Evolutionary conservation across 208 protist genomes (phyloP), one percentile per base, ranked within the genome.

Genomic region (Leptomonas pyrrhocoris): DNA sequence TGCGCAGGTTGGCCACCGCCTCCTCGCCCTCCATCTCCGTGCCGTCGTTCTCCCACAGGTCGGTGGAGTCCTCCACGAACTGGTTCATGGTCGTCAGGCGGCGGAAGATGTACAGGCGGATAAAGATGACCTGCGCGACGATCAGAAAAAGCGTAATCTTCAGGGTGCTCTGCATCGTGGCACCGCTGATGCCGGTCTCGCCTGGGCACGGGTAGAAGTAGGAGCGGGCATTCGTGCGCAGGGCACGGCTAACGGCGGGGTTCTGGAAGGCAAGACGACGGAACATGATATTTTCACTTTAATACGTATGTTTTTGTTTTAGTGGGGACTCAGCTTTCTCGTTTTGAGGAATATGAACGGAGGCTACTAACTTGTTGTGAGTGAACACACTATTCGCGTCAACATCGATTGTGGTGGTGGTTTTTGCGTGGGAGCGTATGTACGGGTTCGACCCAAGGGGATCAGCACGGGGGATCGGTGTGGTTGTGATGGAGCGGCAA

Each of bases 1-100:
- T 92, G 60, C 81, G 80, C 34, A 93, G 80, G 79, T 95, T 94
- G 46, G 90, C 90, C 25, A 88, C 80, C 6, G 90, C 90, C 78
- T 95, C 90, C 66, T 93, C 90, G 34, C 88, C 88, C 70, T 90
- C 80, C 83, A 95, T 90, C 46, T 85, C 78, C 0, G 90, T 90
- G 9, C 90, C 90, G 55, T 95, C 90, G 62, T 81, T 81, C 60
- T 89, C 76, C 77, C 77, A 94, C 45, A 95, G 80, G 67, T 95
- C 90, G 12, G 90, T 90, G 69, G 68, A 83, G 79, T 93, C 85
- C 68, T 92, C 75, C 13, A 93, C 78, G 64, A 81, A 93, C 78
- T 95, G 90, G 42, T 81, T 73, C 74, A 84, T 88, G 18, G 86
- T 90, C 61, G 67, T 68, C 62, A 79, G 68, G 50, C 68, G 56